Conservation (phyloP, 163 green algal genomes). For the Scenedesmus sp. region DNA sequence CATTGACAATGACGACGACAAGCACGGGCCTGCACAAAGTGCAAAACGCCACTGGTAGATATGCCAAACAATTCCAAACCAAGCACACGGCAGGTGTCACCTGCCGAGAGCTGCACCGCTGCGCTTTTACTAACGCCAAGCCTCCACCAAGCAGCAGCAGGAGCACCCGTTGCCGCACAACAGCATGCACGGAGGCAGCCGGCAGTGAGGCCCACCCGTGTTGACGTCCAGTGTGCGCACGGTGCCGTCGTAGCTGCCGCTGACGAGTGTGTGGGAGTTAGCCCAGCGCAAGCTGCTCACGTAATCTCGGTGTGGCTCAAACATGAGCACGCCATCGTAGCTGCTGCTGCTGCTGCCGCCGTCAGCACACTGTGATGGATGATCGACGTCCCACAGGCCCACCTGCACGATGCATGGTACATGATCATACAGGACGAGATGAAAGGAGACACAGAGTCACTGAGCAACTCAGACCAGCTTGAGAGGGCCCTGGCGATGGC, state of each 20-base stretch:
- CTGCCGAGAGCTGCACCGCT: too few relatives aligned
- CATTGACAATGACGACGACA: too few relatives aligned
- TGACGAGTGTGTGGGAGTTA: conserved; percentile 42
- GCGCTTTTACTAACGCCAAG: too few relatives aligned
- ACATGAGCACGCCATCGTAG: conserved; percentile 59
- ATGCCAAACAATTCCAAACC: neutral
- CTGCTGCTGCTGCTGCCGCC: conserved; percentile 26
- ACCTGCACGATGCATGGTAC: neutral
- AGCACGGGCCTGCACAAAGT: neutral
- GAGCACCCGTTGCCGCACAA: too few relatives aligned
- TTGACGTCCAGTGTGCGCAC: conserved; percentile 53
- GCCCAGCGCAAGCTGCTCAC: conserved; percentile 61
- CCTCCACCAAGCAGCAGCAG: neutral
- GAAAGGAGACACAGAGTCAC: too few relatives aligned
- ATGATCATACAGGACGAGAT: too few relatives aligned
- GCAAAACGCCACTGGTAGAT: too few relatives aligned
- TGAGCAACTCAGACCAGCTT: too few relatives aligned
- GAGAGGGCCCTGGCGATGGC: too few relatives aligned
- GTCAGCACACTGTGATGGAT: neutral
- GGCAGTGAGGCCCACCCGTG: neutral
- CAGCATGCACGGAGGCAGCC: neutral
- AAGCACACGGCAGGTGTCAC: too few relatives aligned
- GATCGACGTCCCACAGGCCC: conserved; percentile 42
- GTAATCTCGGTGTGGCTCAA: conserved; percentile 62
- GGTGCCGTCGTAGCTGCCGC: conserved; percentile 62